phyloP scores from a whole-genome alignment of 2,329 filamentous ascomycete species.

The Rugonectria rugulosa region DNA sequence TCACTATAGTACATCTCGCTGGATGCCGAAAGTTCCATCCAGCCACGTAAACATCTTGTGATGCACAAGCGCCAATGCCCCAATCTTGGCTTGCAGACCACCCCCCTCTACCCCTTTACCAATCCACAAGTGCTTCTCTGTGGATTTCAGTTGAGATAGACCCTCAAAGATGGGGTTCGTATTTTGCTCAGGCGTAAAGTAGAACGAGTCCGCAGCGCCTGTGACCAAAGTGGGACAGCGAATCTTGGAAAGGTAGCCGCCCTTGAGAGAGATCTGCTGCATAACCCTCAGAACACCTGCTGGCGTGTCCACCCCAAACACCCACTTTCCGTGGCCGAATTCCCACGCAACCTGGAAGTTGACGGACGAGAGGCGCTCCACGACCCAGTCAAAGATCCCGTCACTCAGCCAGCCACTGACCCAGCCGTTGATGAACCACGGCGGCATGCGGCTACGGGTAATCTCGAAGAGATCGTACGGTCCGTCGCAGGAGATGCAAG shows the following conservation, averaged over 20 bases:
- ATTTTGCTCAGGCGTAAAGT: constrained; percentile 27
- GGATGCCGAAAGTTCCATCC: constrained; percentile 32
- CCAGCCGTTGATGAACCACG: constrained; percentile 32
- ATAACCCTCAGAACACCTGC: constrained; percentile 37
- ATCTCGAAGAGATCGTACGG: constrained; percentile 38
- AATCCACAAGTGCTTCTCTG: constrained; percentile 35
- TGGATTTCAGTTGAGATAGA: constrained; percentile 8
- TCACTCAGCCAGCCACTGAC: constrained; percentile 34
- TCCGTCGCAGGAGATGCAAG: constrained; percentile 47
- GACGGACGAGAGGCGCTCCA: constrained; percentile 21
- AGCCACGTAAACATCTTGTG: constrained; percentile 34
- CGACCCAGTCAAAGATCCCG: constrained; percentile 37
- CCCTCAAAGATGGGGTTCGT: constrained; percentile 20
- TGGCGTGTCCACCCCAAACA: constrained; percentile 36
- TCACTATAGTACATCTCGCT: neutral
- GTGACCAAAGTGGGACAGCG: constrained; percentile 41
- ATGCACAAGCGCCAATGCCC: constrained; percentile 26
- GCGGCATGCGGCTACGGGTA: constrained; percentile 34
- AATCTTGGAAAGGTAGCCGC: constrained; percentile 32
- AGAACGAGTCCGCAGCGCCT: constrained; percentile 31
- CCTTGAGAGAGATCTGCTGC: too few relatives aligned
- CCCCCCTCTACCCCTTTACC: constrained; percentile 19
- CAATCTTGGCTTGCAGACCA: constrained; percentile 38
- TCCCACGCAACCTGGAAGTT: constrained; percentile 44
- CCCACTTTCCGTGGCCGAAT: constrained; percentile 33